A percentile compares a stretch with the other conserved stretches of the same genome.
Conservation (phyloP, 2,329 filamentous ascomycete species). For the Colletotrichum eremochloae region DNA sequence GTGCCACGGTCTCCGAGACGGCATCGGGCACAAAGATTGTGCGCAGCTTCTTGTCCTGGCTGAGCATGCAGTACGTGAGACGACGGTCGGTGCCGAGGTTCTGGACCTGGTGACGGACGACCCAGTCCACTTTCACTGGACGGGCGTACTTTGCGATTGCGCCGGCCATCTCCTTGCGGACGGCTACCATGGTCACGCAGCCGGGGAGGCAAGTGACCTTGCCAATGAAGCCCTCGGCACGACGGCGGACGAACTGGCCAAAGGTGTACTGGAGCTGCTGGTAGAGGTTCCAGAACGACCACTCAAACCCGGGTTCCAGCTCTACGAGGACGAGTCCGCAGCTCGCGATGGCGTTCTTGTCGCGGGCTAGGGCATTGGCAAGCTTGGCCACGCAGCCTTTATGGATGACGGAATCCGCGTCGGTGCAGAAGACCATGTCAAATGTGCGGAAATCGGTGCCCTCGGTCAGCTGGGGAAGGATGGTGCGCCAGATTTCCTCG, state of each 20-base stretch:
- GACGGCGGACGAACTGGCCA: conserved; percentile 20
- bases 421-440: conserved; percentile 29
- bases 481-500: conserved; percentile 8
- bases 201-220: conserved; percentile 15
- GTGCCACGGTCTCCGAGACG: conserved; percentile 52
- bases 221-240: conserved; percentile 15
- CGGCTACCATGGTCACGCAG: conserved; percentile 20
- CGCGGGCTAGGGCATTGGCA: conserved; percentile 19
- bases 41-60: conserved; percentile 23
- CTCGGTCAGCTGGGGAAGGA: conserved; percentile 9
- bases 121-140: conserved; percentile 10
- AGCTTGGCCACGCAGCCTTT: conserved; percentile 23
- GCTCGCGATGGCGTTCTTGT: conserved; percentile 12
- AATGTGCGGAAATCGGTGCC: conserved; percentile 16
- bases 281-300: conserved; percentile 26
- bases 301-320: conserved; percentile 20
- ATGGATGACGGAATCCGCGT: conserved; percentile 29
- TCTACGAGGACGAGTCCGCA: conserved; percentile 21
- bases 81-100: conserved; percentile 21
- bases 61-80: conserved; percentile 24
- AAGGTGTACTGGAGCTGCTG: conserved; percentile 29
- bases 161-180: conserved; percentile 19
- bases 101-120: conserved; percentile 14
- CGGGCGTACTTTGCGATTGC: conserved; percentile 17
- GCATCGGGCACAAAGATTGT: conserved; percentile 52